Base-by-base conservation (phyloP, 768 basidiomycete species). In the Cyclocybe aegerita region DNA sequence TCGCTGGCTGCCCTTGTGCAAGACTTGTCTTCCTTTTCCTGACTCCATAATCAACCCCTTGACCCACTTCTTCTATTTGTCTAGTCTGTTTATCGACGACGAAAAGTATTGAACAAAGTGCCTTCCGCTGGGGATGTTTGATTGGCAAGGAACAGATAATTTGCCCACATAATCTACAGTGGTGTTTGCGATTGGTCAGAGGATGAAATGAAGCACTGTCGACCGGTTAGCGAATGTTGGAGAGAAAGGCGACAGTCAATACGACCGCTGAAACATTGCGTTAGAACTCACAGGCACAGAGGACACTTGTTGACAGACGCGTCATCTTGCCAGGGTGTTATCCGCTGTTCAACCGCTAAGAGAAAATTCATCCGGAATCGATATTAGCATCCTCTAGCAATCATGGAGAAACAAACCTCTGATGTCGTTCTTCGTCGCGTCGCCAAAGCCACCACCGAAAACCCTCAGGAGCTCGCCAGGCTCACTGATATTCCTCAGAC, bases 241-340 rank as follows among this genome's bases (percentile, higher is more conserved):
- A 23, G 3, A 23, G 23, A 23, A 23, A 3, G 23, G 23, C 23
- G 5, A 23, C 37, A 36, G 15, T 32, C 42, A 37, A 37, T 40
- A 9, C 7, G 7, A 16, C 40, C 11, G 7, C 11, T 17, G 17
- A 37, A 35, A 31, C 16, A 40, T 42, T 8, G 9, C 10, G 29
- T 15, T 14, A 30, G 16, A 10, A 71, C 82, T 65, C 66, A 90
- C 93, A 62, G 66, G 81, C 96, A 99, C 54, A 96, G 71, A 1
- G 92, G 88, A 71, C 96, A 99, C 52, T 85, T 83, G 39, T 78
- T 80, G 1, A 85, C 92, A 3, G 74, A 60, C 1, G 80, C 73
- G 63, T 98, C 96, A 36, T 88, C 84, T 65, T 97, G 84, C 96
- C 96, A 99, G 4, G 93, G 93, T 2, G 97, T 93, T 57, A 99